These are phyloP conservation scores for Scutellaria minor DNA, from an alignment of 257 asterid genomes.

Conservation along the genomic window DNA sequence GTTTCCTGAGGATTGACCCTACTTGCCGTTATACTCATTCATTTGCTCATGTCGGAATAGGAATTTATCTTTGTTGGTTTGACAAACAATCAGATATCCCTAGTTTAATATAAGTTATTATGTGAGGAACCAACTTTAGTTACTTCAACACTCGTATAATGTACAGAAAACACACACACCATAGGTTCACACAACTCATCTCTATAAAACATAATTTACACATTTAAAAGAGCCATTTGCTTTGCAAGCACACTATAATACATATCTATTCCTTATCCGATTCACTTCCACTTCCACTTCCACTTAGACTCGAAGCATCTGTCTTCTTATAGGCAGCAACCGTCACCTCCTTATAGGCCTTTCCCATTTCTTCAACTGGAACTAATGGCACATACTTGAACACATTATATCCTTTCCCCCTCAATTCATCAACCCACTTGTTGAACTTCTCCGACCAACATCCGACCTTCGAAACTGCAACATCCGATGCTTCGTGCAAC, in stretches of 20 bases:
- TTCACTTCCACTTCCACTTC: slow-evolving; percentile 45
- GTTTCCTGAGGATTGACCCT: too few species aligned
- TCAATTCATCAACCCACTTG: slow-evolving; percentile 47
- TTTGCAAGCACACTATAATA: not conserved
- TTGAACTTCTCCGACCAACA: slow-evolving; percentile 62
- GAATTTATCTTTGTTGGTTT: too few species aligned
- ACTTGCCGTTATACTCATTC: too few species aligned
- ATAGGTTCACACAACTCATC: not conserved
- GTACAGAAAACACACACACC: slow-evolving; percentile 5
- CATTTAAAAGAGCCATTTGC: slow-evolving; percentile 1
- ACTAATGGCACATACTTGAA: slow-evolving; percentile 60
- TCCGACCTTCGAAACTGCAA: slow-evolving; percentile 48
- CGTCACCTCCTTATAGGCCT: slow-evolving; percentile 67
- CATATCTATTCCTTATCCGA: slow-evolving; percentile 46
- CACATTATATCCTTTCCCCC: slow-evolving; percentile 55
- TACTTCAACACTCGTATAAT: not conserved
- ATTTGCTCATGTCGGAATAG: too few species aligned
- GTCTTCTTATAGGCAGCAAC: slow-evolving; percentile 52
- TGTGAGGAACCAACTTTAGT: not conserved
- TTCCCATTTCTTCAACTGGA: slow-evolving; percentile 66
- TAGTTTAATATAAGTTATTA: too few species aligned
- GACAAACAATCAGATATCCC: too few species aligned
- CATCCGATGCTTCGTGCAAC: slow-evolving; percentile 47
- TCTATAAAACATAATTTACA: slow-evolving; percentile 7
- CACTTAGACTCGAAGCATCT: slow-evolving; percentile 41